Evolutionary conservation across 768 basidiomycete species (phyloP), one percentile per base, ranked within the genome.

Genomic region (Collybiopsis confluens): DNA sequence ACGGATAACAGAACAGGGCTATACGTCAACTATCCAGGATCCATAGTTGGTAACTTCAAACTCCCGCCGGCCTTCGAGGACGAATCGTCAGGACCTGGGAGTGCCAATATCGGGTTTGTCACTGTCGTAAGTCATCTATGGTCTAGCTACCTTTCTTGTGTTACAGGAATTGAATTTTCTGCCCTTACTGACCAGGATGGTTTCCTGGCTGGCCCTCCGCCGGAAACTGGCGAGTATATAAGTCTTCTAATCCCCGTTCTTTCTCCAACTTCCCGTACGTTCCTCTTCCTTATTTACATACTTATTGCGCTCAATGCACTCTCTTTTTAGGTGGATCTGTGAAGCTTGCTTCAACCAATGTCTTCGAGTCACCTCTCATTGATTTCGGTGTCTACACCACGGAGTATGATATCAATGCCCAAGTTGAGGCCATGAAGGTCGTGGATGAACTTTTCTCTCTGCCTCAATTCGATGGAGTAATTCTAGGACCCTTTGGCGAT

Each of bases 281-380:
- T 45, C 18, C 9, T 10, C 15, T 23, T 1, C 33, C 52, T 15
- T 33, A 13, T 15, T 52, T 27, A 13, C 23, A 20, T n/a, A 15
- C 3, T 33, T 33, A 7, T n/a, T 24, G 28, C 28, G n/a, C 37
- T 21, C 24, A 8, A n/a, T 16, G 5, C 5, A 33, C 18, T n/a
- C 35, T 15, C 10, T 13, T 28, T 37, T 10, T 24, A 63, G 62
- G 62, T 43, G 62, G 62, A 7, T 50, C 52, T 8, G 24, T 64
- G 4, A 61, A 57, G 8, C 50, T 75, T 56, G 71, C 63, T 43
- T 71, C 73, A 15, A 70, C 62, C 20, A 60, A 67, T 55, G 64
- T 73, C 24, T 76, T 77, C 62, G 65, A 65, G 38, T 33, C 62
- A 30, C 76, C 77, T 1, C 40, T 62, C 16, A 75, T 79, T 62